Evolutionary conservation across 2,329 filamentous ascomycete species (phyloP).

Genomic region (Phaeophleospora eucalypticola): DNA sequence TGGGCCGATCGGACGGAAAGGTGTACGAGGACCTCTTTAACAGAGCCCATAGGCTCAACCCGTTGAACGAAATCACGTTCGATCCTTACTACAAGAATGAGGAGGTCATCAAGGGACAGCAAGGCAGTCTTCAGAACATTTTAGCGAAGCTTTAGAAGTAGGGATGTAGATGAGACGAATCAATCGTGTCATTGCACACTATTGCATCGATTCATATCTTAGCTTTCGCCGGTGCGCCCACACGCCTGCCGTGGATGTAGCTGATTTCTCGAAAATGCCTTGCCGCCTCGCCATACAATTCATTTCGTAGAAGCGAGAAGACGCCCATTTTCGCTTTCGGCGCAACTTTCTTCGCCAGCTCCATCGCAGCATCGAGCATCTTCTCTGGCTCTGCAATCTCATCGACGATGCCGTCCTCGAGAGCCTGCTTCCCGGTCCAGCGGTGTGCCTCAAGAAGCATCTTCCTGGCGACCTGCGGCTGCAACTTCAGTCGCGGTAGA

Average conservation of each 20-base stretch:
- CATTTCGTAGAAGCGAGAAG: constrained; percentile 49
- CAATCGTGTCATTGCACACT: too few species aligned
- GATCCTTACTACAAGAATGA: constrained; percentile 48
- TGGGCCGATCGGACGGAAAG: constrained; percentile 50
- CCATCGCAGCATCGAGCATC: constrained; percentile 47
- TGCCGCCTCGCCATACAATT: constrained; percentile 53
- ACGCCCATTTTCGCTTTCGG: constrained; percentile 47
- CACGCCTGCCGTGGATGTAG: constrained; percentile 49
- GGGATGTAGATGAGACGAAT: too few species aligned
- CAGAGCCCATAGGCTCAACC: constrained; percentile 49
- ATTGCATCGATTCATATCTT: constrained; percentile 38
- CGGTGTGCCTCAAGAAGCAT: constrained; percentile 54
- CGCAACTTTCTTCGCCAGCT: constrained; percentile 42
- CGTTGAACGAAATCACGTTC: constrained; percentile 49
- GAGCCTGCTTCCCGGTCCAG: constrained; percentile 51
- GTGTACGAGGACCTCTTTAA: constrained; percentile 54
- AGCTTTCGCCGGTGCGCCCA: constrained; percentile 43
- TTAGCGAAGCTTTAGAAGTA: constrained; percentile 30
- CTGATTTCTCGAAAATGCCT: constrained; percentile 50
- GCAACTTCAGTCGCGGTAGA: constrained; percentile 50
- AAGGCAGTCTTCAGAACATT: constrained; percentile 28
- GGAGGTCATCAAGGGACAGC: constrained; percentile 47
- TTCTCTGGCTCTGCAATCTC: constrained; percentile 45
- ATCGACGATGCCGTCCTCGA: constrained; percentile 53
- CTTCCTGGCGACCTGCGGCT: constrained; percentile 49